Base-by-base conservation (phyloP, 306 rosid species). In the Alnus rubra region DNA sequence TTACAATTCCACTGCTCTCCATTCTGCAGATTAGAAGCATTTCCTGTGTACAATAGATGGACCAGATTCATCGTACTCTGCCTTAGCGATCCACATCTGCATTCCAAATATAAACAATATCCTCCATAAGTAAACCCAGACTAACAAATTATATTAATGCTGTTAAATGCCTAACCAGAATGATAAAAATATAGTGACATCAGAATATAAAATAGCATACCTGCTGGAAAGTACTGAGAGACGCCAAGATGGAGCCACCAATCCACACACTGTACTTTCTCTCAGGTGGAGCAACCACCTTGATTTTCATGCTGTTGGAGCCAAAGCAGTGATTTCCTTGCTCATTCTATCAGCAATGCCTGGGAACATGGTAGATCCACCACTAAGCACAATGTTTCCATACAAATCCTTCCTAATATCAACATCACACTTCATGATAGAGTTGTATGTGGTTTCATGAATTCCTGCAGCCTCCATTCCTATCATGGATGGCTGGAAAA, bases 71-170 rank as follows among this genome's bases (percentile, higher is more conserved):
- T 92, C 97, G 48, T 92, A 92, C 85, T 92, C 97, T 3, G 97
- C 97, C 89, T 92, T 92, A 12, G 97, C 97, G 28, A 92, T 92
- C 97, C 97, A 92, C 95, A 92, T 92, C 97, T 92, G 93, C 77
- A 59, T 83, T 80, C 54, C 87, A 81, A 51, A 49, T 42, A 42
- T 42, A 78, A 69, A 73, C 28, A 50, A 11, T 69, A 64, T 58
- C 55, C 58, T 49, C 69, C 37, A 11, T 81, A 74, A 75, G 77
- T 74, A 76, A 68, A 9, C 14, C 31, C 65, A 28, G 16, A 28
- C 0, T 33, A 33, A 33, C 2, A 1, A 33, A 33, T 1, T 33
- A 33, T 33, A 33, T 33, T 33, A 33, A 33, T 33, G 37, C 2
- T 33, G 37, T 33, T 33, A 33, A 33, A 33, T 33, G 37, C 1